Evolutionary conservation across 805 yeast species (phyloP).

Genomic region (Starmerella apis): DNA sequence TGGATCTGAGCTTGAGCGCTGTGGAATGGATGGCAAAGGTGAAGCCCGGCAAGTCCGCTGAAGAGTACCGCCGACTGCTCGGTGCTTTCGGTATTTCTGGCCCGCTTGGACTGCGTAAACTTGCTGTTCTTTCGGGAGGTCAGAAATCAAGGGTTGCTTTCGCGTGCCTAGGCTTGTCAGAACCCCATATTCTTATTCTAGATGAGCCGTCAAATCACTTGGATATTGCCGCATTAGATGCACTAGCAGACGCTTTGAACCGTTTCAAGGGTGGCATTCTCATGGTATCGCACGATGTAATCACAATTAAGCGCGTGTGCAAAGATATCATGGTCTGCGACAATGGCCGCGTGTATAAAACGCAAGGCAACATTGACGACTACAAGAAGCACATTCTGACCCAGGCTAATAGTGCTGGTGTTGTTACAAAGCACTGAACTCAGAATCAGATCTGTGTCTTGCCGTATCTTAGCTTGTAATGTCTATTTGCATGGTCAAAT

Average conservation of each 20-base stretch:
- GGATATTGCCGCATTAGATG: constrained; percentile 97
- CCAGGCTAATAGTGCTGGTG: constrained; percentile 74
- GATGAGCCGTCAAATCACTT: constrained; percentile 98
- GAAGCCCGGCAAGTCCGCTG: constrained; percentile 89
- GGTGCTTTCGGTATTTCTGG: constrained; percentile 98
- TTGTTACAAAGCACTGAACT: constrained; percentile 66
- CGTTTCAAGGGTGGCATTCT: constrained; percentile 90
- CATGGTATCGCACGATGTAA: constrained; percentile 96
- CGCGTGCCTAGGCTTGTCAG: constrained; percentile 81
- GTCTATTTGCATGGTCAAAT: no score
- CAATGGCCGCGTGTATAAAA: constrained; percentile 63
- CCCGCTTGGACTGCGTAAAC: constrained; percentile 79
- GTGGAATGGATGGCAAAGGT: constrained; percentile 87
- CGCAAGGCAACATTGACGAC: constrained; percentile 72
- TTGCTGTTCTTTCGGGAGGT: constrained; percentile 88
- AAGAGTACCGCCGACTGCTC: constrained; percentile 90
- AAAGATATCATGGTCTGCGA: constrained; percentile 95
- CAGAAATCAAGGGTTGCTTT: constrained; percentile 97
- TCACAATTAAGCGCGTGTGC: constrained; percentile 79
- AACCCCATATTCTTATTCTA: constrained; percentile 82
- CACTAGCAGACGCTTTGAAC: constrained; percentile 77
- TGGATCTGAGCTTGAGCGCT: constrained; percentile 78
- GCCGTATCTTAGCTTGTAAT: no score
- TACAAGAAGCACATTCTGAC: constrained; percentile 80
- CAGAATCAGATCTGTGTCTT: no score